phyloP scores from a whole-genome alignment of 78 protist genomes.

The Pigoraptor vietnamica region DNA sequence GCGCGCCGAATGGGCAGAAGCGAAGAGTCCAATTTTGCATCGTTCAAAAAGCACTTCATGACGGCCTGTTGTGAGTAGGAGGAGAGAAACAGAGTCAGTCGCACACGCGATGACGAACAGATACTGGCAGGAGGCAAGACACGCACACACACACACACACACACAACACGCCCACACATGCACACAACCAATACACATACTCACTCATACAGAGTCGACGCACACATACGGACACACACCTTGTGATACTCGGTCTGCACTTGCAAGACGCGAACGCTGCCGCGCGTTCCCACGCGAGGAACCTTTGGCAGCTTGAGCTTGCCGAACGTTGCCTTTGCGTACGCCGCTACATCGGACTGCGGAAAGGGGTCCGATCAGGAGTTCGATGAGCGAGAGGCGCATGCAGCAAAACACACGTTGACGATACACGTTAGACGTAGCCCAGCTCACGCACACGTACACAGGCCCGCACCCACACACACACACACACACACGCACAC shows the following conservation, averaged over 20 bases:
- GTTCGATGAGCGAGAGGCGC: background rate
- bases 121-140: background rate
- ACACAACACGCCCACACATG: background rate
- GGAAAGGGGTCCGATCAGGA: background rate
- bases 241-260: background rate
- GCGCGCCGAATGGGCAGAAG: background rate
- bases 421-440: no score
- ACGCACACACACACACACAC: background rate
- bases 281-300: background rate
- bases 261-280: background rate
- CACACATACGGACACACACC: no score
- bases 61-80: background rate
- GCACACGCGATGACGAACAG: background rate
- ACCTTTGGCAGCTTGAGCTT: background rate
- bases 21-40: background rate
- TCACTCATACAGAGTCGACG: no score
- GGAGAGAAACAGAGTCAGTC: background rate
- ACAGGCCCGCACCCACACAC: no score
- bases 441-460: no score
- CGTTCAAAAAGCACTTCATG: background rate
- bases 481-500: no score
- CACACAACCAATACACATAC: background rate
- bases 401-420: no score
- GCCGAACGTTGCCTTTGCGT: background rate
- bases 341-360: background rate